Evolutionary conservation across 108 stramenopile species (phyloP).

Genomic region (Mayamaea pseudoterrestris): DNA sequence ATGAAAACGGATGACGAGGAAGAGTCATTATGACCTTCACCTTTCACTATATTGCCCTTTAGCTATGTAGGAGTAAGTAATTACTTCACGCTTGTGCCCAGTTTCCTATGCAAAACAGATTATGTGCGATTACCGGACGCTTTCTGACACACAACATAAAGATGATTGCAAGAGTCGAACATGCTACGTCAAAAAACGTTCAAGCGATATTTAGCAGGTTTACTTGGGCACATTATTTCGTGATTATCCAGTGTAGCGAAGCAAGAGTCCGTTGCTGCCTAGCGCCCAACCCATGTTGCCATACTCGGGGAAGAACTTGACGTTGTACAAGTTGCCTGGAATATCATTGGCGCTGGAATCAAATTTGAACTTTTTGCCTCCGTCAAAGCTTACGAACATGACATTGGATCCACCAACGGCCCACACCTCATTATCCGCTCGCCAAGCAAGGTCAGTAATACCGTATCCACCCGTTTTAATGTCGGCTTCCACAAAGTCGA

Average conservation of each 20-base stretch:
- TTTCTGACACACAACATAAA: no score
- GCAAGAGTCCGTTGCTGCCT: conserved; percentile 85
- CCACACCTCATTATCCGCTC: conserved; percentile 86
- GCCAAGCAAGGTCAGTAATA: conserved; percentile 93
- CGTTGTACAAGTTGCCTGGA: conserved; percentile 93
- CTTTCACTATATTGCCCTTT: no score
- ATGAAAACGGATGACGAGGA: no score
- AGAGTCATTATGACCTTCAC: no score
- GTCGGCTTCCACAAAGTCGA: conserved; percentile 76
- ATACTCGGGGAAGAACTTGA: conserved; percentile 89
- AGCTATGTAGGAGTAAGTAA: no score
- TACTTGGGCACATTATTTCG: no score
- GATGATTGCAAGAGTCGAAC: no score
- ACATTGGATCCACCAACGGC: conserved; percentile 93
- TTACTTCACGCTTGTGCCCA: no score
- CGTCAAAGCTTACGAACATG: conserved; percentile 85
- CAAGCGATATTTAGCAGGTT: no score
- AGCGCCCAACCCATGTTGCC: conserved; percentile 86
- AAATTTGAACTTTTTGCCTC: conserved; percentile 86
- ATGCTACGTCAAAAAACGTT: not conserved
- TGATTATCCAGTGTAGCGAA: conserved; percentile 63
- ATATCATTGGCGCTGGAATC: conserved; percentile 88
- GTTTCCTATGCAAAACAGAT: no score
- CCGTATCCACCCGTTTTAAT: conserved; percentile 97
- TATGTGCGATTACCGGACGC: no score